Evolutionary conservation across 768 basidiomycete species (phyloP).

Genomic region (Clitopilus passeckerianus): DNA sequence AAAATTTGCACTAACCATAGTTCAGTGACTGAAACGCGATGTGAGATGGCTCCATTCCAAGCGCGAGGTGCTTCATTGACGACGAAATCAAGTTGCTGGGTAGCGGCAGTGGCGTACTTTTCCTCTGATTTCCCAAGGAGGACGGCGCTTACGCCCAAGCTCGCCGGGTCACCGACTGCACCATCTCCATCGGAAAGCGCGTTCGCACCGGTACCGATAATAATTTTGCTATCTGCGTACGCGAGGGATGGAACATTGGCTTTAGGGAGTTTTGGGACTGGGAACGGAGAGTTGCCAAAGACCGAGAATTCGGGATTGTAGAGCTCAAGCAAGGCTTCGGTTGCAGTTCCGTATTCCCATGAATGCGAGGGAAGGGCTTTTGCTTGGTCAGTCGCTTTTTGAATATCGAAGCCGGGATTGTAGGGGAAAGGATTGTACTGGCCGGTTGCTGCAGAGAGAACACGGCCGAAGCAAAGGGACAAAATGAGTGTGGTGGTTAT

Average conservation of each 20-base stretch:
- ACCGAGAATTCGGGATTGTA: constrained; percentile 19
- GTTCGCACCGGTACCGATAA: constrained; percentile 14
- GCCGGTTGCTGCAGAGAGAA: background rate
- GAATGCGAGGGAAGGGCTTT: constrained; percentile 20
- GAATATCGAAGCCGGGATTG: constrained; percentile 21
- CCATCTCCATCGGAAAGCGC: constrained; percentile 34
- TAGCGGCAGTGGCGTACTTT: constrained; percentile 31
- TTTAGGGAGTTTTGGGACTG: constrained; percentile 10
- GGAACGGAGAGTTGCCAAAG: constrained; percentile 21
- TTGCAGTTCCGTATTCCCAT: constrained; percentile 26
- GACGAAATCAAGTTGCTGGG: constrained; percentile 37
- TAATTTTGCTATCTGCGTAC: constrained; percentile 15
- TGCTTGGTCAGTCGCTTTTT: constrained; percentile 14
- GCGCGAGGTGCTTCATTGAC: constrained; percentile 33
- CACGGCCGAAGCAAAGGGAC: background rate
- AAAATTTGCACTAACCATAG: constrained; percentile 31
- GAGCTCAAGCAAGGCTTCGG: constrained; percentile 22
- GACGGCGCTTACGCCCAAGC: constrained; percentile 38
- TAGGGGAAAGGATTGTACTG: constrained; percentile 9
- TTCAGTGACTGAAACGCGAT: constrained; percentile 42
- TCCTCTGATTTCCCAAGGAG: constrained; percentile 33
- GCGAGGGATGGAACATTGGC: constrained; percentile 11
- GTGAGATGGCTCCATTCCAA: constrained; percentile 48
- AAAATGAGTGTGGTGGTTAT: background rate
- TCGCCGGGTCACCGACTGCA: constrained; percentile 54